Conservation (phyloP, 139 green algal genomes). For the Eudorina sp. region DNA sequence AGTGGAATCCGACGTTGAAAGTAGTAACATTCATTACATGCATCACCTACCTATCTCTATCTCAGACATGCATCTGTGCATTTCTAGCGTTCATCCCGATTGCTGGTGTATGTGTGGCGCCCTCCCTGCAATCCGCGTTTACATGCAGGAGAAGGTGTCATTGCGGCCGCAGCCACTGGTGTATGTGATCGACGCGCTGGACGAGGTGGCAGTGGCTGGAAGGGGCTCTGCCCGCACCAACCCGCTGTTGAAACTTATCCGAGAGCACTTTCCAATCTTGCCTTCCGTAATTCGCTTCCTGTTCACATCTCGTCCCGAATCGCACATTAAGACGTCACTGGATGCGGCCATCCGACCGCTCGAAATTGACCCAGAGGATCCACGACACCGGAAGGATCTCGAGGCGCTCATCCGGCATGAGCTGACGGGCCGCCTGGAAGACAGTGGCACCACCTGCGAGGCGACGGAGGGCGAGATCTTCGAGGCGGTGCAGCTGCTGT, state of each 20-base stretch:
- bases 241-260: not conserved
- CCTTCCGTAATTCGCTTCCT: not conserved
- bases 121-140: no score
- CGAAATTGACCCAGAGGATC: not conserved
- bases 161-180: not conserved
- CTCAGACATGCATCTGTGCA: no score
- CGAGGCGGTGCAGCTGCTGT: not conserved
- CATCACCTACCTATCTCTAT: no score
- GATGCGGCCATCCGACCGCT: not conserved
- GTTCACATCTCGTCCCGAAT: not conserved
- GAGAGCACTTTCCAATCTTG: not conserved
- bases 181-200: not conserved
- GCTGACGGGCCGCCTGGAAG: not conserved
- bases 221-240: not conserved
- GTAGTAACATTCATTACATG: no score
- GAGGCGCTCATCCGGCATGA: not conserved
- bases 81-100: no score
- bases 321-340: not conserved
- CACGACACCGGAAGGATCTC: not conserved
- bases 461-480: not conserved
- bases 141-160: not conserved
- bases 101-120: no score
- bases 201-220: not conserved
- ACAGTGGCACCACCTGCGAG: not conserved
- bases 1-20: no score